Base-by-base conservation (phyloP, 306 rosid genomes). In the Rosa multiflora region DNA sequence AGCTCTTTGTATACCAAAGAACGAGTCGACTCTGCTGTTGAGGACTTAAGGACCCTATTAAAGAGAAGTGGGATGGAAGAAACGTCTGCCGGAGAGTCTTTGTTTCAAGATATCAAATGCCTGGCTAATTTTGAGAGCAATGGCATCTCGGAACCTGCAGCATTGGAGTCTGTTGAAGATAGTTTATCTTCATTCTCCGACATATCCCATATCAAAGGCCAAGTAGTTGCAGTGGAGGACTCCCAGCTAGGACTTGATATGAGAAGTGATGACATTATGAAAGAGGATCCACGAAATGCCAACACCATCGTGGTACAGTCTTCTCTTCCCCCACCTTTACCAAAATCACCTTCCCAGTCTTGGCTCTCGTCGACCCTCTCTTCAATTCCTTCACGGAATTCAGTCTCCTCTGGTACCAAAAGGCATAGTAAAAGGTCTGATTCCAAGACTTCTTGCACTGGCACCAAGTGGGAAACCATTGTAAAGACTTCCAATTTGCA, bases 341-440 rank as follows among this genome's bases (percentile, higher is more conserved):
- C 98, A 21, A 95, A 85, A 86, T 93, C 99, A 13, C 99, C 99
- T 64, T 89, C 98, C 0, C 96, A 95, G 81, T 95, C 99, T 49
- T 95, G 98, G 99, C 98, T 95, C 66, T 90, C 94, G 94, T 91
- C 90, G 12, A 87, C 97, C 17, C 83, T 91, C 66, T 90, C 99
- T 76, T 85, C 90, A 29, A 62, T 82, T 79, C 77, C 97, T 42
- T 64, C 85, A 0, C 80, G 82, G 79, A 90, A 86, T 42, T 80
- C 88, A 49, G 71, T 87, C 49, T 37, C 83, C 70, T 14, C 44
- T 32, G 43, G 70, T 35, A 46, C 86, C 80, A 47, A 14, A 32
- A 35, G 70, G 72, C 81, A 21, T 48, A 70, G 78, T 18, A 87
- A 89, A 81, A 87, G 75, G 79, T 79, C 74, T 49, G 90, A 75